Base-by-base conservation (phyloP, 306 rosid genomes). In the Prunus mongolica region DNA sequence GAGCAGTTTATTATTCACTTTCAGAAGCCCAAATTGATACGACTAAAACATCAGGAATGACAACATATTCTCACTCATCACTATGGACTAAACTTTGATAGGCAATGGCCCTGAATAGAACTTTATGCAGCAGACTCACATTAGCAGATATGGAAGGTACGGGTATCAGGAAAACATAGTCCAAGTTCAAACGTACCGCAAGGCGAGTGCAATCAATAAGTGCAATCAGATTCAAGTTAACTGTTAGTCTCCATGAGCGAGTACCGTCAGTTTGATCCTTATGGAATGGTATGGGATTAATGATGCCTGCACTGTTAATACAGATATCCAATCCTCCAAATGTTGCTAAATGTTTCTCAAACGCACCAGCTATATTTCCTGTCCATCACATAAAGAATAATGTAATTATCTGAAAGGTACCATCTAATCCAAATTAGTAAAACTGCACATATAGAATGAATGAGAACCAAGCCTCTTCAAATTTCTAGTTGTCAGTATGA, bases 301-400 rank as follows among this genome's bases (percentile, higher is more conserved):
- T 16, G 32, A 90, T 84, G 76, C 98, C 98, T 6, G 98, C 98
- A 60, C 85, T 67, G 79, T 75, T 89, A 30, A 95, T 87, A 89
- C 98, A 95, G 64, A 95, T 87, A 83, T 95, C 97, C 69, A 95
- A 85, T 61, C 98, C 97, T 77, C 91, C 92, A 84, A 85, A 95
- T 20, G 90, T 95, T 11, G 45, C 78, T 16, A 83, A 65, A 70
- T 95, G 98, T 85, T 85, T 87, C 76, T 86, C 90, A 84, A 95
- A 95, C 30, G 93, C 98, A 81, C 85, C 82, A 78, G 82, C 83
- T 67, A 90, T 64, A 67, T 89, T 93, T 64, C 90, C 97, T 95
- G 92, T 60, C 34, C 71, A 55, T 12, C 54, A 38, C 11, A 55
- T 13, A 20, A n/a, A 72, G 16, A 8, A 34, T 22, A 38, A 34